phyloP scores from a whole-genome alignment of 2,329 filamentous ascomycete genomes.

The Kalaharituber pfeilii region DNA sequence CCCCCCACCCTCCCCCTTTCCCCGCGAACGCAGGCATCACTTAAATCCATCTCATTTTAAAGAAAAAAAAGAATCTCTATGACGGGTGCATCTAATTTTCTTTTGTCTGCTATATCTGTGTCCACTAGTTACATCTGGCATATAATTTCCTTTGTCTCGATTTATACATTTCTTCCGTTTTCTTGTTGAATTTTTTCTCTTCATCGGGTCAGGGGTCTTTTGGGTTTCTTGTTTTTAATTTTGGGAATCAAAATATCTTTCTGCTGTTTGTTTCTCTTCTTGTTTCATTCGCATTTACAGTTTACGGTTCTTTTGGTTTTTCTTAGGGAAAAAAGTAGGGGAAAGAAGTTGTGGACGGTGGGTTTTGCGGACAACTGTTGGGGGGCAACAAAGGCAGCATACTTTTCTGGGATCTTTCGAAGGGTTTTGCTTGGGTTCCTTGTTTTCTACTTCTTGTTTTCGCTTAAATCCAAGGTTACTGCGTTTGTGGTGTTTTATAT shows the following conservation, averaged over 20 bases:
- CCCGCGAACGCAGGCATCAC: too few species aligned
- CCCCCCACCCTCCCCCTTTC: too few species aligned
- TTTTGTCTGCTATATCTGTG: neutral
- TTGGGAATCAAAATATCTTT: conserved; percentile 9
- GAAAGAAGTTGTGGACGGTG: conserved; percentile 2
- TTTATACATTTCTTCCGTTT: conserved; percentile 5
- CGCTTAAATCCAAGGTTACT: conserved; percentile 1
- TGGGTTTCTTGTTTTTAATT: neutral
- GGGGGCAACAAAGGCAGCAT: too few species aligned
- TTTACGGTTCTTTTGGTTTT: neutral
- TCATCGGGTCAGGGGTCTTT: neutral
- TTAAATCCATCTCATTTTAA: too few species aligned
- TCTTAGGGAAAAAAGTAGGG: neutral
- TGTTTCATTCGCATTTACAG: conserved; percentile 2
- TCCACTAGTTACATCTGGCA: conserved; percentile 1
- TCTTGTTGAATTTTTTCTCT: neutral
- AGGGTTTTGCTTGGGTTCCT: conserved; percentile 3
- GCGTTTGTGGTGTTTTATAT: conserved; percentile 1
- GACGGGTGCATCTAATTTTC: too few species aligned
- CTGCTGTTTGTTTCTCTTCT: conserved; percentile 7
- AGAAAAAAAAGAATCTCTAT: too few species aligned
- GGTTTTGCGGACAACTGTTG: conserved; percentile 1
- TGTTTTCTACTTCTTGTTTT: neutral
- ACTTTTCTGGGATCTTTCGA: conserved; percentile 3
- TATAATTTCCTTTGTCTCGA: conserved; percentile 2